Conservation (phyloP, 345 rosid genomes). For the Salix brachista region DNA sequence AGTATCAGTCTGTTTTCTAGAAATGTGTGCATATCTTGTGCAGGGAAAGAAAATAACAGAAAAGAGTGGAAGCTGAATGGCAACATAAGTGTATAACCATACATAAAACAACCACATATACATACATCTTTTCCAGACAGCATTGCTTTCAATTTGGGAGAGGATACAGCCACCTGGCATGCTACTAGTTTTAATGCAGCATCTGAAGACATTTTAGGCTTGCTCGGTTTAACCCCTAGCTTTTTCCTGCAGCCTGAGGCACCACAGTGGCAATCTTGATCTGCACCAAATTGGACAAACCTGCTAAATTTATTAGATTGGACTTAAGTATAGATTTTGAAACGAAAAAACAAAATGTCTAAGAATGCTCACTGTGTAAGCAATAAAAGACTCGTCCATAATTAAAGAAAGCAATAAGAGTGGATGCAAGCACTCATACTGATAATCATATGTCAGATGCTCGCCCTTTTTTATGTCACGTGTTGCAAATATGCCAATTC, state of each 20-base stretch:
- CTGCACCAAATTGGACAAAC: slow-evolving; percentile 99
- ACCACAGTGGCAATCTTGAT: slow-evolving; percentile 94
- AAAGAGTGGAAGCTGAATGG: slow-evolving; percentile 2
- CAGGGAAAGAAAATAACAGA: neutral
- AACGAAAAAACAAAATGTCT: neutral
- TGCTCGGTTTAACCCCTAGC: slow-evolving; percentile 71
- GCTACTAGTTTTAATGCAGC: slow-evolving; percentile 60
- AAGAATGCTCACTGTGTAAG: neutral
- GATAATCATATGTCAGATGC: slow-evolving; percentile 90
- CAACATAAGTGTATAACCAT: neutral
- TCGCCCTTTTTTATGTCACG: slow-evolving; percentile 76
- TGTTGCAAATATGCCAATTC: slow-evolving; percentile 87
- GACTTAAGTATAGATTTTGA: slow-evolving; percentile 5
- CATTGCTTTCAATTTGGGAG: slow-evolving; percentile 52
- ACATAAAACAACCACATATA: slow-evolving; percentile 1
- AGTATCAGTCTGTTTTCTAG: slow-evolving; percentile 27
- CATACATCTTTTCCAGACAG: slow-evolving; percentile 43
- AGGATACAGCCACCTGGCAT: slow-evolving; percentile 56
- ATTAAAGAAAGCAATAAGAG: slow-evolving; percentile 7
- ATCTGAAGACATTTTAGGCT: slow-evolving; percentile 58
- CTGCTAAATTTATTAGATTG: slow-evolving; percentile 64
- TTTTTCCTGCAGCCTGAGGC: slow-evolving; percentile 62
- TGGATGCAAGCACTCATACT: slow-evolving; percentile 48
- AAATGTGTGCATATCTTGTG: neutral
- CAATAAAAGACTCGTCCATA: neutral